A percentile compares a stretch with the other conserved stretches of the same genome.
Conservation (phyloP, 768 basidiomycete species). For the Chalciporus sphaerocephalus region DNA sequence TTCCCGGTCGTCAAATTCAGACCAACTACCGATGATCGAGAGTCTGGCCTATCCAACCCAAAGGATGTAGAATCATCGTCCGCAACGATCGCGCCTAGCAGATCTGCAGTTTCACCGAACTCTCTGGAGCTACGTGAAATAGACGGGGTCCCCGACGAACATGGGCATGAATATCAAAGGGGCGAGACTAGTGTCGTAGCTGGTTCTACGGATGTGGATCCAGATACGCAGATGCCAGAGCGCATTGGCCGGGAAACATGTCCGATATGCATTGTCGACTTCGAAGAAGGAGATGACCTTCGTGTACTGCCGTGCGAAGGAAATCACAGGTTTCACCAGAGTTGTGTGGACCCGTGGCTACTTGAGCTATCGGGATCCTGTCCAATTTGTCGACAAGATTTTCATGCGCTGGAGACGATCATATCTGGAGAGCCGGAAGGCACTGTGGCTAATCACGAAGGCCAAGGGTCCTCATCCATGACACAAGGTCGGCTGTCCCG, state of each 20-base stretch:
- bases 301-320: constrained; percentile 89
- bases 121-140: constrained; percentile 14
- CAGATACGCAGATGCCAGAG: constrained; percentile 50
- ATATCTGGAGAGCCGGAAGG: constrained; percentile 34
- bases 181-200: background rate
- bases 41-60: constrained; percentile 5
- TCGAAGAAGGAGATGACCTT: constrained; percentile 89
- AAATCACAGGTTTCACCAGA: constrained; percentile 84
- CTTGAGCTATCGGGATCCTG: constrained; percentile 86
- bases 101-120: background rate
- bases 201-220: constrained; percentile 7
- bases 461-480: constrained; percentile 12
- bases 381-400: constrained; percentile 86
- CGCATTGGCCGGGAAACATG: constrained; percentile 81
- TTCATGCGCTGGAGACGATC: constrained; percentile 58
- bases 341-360: constrained; percentile 92
- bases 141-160: background rate
- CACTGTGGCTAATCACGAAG: constrained; percentile 11
- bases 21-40: constrained; percentile 17
- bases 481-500: constrained; percentile 49
- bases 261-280: constrained; percentile 93
- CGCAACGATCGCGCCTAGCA: background rate
- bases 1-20: constrained; percentile 93
- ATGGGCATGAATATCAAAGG: background rate
- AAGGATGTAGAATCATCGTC: constrained; percentile 33